Percentiles rank a stretch among this genome's conserved stretches.
Evolutionary conservation across 768 basidiomycete species (phyloP).

Genomic region (Suillus lakei): DNA sequence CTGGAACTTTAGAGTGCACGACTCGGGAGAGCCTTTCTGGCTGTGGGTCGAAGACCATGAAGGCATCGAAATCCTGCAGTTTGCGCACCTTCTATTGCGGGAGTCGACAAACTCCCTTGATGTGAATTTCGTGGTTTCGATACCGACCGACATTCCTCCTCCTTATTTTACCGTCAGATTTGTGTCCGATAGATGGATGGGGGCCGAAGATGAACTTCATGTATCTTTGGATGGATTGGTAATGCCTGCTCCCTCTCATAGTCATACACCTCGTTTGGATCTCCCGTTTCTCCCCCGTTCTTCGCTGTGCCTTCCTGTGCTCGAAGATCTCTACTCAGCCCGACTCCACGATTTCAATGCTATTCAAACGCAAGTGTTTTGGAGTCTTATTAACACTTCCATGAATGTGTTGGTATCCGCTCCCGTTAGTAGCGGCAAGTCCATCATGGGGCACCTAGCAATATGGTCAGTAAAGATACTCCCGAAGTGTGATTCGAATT

Average conservation of each 20-base stretch:
- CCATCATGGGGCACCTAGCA: constrained; percentile 68
- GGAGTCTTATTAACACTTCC: constrained; percentile 73
- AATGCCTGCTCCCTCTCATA: constrained; percentile 70
- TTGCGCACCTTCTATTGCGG: constrained; percentile 73
- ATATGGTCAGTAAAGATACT: constrained; percentile 63
- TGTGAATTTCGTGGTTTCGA: constrained; percentile 81
- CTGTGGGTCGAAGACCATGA: constrained; percentile 92
- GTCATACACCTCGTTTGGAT: constrained; percentile 66
- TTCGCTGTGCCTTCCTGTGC: constrained; percentile 46
- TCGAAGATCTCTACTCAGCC: constrained; percentile 51
- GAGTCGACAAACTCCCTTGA: constrained; percentile 62
- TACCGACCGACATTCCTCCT: constrained; percentile 62
- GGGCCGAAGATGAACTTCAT: constrained; percentile 76
- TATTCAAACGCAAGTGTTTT: constrained; percentile 89
- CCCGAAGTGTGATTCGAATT: not conserved
- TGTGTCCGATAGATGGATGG: constrained; percentile 92
- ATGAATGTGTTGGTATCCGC: constrained; percentile 75
- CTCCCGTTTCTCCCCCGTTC: constrained; percentile 75
- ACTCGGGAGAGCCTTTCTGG: constrained; percentile 86
- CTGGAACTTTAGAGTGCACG: constrained; percentile 82
- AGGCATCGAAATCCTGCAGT: constrained; percentile 82
- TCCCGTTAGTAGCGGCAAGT: constrained; percentile 84
- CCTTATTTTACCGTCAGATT: constrained; percentile 74
- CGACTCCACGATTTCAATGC: constrained; percentile 70
- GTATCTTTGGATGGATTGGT: constrained; percentile 69